Conservation (phyloP, 208 protist genomes). For the Trypanosoma congolense region DNA sequence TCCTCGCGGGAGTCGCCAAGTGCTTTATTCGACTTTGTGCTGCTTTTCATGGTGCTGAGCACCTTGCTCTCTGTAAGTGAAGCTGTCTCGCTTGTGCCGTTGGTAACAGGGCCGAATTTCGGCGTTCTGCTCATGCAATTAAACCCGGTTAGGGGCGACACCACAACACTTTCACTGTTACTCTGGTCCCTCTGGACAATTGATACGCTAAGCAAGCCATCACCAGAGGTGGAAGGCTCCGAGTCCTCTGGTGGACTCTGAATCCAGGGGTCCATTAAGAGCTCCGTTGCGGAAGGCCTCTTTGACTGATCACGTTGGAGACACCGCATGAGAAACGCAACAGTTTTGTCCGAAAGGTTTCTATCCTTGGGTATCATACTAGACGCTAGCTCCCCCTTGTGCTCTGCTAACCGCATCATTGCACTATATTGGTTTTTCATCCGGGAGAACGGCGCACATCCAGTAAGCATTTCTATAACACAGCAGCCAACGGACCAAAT, state of each 20-base stretch:
- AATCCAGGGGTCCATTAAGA: slow-evolving; percentile 71
- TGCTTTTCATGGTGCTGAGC: not conserved
- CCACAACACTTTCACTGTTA: not conserved
- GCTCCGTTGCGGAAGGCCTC: slow-evolving; percentile 46
- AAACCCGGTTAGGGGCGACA: not conserved
- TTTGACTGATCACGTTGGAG: slow-evolving; percentile 43
- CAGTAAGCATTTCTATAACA: slow-evolving; percentile 88
- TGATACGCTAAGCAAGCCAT: no score
- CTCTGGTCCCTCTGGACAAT: not conserved
- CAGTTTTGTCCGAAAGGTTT: slow-evolving; percentile 41
- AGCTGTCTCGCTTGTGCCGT: not conserved
- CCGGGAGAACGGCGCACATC: slow-evolving; percentile 50
- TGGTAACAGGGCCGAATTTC: not conserved
- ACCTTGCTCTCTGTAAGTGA: not conserved
- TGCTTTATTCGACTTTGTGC: not conserved
- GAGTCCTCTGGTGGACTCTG: slow-evolving; percentile 12
- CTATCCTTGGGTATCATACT: slow-evolving; percentile 58
- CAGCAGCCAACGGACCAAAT: slow-evolving; percentile 91
- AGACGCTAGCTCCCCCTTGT: slow-evolving; percentile 34
- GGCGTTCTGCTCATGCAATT: not conserved
- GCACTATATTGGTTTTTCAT: slow-evolving; percentile 68
- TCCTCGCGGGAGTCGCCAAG: not conserved
- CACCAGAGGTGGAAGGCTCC: slow-evolving; percentile 1
- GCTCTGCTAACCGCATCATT: slow-evolving; percentile 74
- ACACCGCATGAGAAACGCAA: slow-evolving; percentile 59